phyloP scores from a whole-genome alignment of 2,329 filamentous ascomycete species.

The Arthrobotrys sphaeroides region DNA sequence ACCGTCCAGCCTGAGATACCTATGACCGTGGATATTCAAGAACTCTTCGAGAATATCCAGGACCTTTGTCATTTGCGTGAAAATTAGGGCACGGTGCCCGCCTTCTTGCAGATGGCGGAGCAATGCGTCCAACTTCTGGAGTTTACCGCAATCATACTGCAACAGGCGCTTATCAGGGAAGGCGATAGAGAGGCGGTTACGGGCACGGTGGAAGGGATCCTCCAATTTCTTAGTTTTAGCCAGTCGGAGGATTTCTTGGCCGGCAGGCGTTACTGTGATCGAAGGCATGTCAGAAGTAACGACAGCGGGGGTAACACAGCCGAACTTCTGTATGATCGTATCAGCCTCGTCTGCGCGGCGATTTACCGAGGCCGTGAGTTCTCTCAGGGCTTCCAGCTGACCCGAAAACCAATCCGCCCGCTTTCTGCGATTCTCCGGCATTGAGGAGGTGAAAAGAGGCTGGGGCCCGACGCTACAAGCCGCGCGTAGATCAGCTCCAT shows the following conservation, averaged over 20 bases:
- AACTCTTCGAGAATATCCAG: slow-evolving; percentile 97
- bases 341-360: slow-evolving; percentile 78
- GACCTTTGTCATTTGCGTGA: slow-evolving; percentile 99
- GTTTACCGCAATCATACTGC: slow-evolving; percentile 96
- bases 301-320: slow-evolving; percentile 88
- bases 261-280: slow-evolving; percentile 72
- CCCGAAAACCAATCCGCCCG: slow-evolving; percentile 80
- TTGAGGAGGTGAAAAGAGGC: slow-evolving; percentile 61
- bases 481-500: slow-evolving; percentile 80
- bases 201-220: slow-evolving; percentile 92
- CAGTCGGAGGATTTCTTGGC: slow-evolving; percentile 69
- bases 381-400: slow-evolving; percentile 71
- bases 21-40: slow-evolving; percentile 95
- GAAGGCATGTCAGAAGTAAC: slow-evolving; percentile 79
- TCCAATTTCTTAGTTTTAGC: slow-evolving; percentile 68
- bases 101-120: slow-evolving; percentile 86
- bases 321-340: slow-evolving; percentile 82
- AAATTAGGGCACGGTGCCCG: slow-evolving; percentile 93
- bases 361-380: slow-evolving; percentile 77
- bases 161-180: slow-evolving; percentile 96
- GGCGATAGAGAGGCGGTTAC: slow-evolving; percentile 91
- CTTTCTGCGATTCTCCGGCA: slow-evolving; percentile 60
- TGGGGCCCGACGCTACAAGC: slow-evolving; percentile 72
- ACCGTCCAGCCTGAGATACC: slow-evolving; percentile 95
- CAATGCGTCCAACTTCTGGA: slow-evolving; percentile 86